These are phyloP conservation scores for Ceratobasidium sp. DNA, from an alignment of 1,284 basidiomycete species.

Conservation along the genomic window DNA sequence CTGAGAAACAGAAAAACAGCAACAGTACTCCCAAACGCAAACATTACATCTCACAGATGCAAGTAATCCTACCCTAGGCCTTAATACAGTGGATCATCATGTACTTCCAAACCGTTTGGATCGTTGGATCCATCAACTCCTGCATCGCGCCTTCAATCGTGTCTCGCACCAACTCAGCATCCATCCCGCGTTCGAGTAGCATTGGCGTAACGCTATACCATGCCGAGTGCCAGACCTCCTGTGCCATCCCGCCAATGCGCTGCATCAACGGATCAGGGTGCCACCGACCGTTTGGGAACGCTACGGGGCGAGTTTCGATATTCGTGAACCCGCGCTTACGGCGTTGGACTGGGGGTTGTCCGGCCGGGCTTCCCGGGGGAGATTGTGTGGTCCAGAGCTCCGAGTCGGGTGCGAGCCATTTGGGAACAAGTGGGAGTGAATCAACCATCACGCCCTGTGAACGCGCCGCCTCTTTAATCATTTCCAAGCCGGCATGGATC, in stretches of 20 bases:
- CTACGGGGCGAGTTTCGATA: background rate
- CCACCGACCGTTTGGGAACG: constrained; percentile 11
- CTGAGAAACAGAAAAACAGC: background rate
- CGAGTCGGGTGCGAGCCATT: constrained; percentile 15
- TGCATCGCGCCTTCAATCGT: constrained; percentile 16
- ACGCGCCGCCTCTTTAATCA: background rate
- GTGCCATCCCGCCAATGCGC: constrained; percentile 10
- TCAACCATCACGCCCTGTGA: constrained; percentile 17
- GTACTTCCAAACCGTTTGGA: constrained; percentile 26
- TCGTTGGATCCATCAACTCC: constrained; percentile 19
- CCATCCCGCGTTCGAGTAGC: background rate
- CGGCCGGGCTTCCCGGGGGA: background rate
- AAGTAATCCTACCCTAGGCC: background rate
- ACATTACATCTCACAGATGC: background rate
- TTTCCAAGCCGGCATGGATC: background rate
- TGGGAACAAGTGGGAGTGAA: background rate
- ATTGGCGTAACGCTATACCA: constrained; percentile 22
- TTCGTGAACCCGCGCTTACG: constrained; percentile 7
- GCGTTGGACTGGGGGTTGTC: background rate
- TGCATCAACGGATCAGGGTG: background rate
- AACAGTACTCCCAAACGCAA: background rate
- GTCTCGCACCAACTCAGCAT: background rate
- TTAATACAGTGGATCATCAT: constrained; percentile 18
- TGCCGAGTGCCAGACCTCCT: constrained; percentile 10
- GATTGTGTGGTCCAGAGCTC: background rate